Conservation (phyloP, 2,329 filamentous ascomycete genomes). For the Apiospora malaysiana region DNA sequence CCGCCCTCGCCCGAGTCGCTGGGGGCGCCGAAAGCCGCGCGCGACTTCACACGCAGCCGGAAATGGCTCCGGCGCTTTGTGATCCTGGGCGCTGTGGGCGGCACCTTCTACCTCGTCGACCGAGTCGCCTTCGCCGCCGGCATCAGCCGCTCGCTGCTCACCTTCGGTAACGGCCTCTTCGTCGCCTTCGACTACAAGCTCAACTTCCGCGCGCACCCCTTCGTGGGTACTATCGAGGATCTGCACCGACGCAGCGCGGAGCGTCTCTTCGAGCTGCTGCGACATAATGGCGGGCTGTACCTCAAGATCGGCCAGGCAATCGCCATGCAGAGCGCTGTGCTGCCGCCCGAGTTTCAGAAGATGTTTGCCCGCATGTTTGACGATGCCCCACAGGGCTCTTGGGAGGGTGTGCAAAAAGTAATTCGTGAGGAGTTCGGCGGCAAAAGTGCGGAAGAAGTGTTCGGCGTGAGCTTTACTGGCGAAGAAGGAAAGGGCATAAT, state of each 20-base stretch:
- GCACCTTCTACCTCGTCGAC: conserved; percentile 72
- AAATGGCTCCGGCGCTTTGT: conserved; percentile 80
- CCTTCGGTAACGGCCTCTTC: conserved; percentile 78
- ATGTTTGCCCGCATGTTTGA: conserved; percentile 99
- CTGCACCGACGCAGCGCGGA: conserved; percentile 85
- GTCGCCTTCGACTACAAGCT: conserved; percentile 95
- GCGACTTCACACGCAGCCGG: conserved; percentile 71
- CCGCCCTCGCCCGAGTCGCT: conserved; percentile 82
- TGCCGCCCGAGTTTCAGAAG: conserved; percentile 92
- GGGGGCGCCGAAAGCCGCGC: conserved; percentile 72
- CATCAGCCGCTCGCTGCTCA: conserved; percentile 77
- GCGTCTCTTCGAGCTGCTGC: conserved; percentile 79
- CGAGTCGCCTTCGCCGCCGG: conserved; percentile 78
- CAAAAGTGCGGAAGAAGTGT: conserved; percentile 84
- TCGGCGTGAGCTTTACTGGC: conserved; percentile 82
- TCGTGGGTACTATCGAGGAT: conserved; percentile 74
- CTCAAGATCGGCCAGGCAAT: conserved; percentile 98
- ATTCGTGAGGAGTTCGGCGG: conserved; percentile 89
- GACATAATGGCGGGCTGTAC: conserved; percentile 89
- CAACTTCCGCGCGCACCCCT: conserved; percentile 85
- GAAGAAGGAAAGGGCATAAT: conserved; percentile 71
- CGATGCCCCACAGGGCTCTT: conserved; percentile 91
- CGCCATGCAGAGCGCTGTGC: conserved; percentile 94
- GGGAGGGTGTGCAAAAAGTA: conserved; percentile 84
- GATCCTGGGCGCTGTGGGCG: conserved; percentile 64